These are phyloP conservation scores for Vararia minispora DNA, from an alignment of 768 basidiomycete genomes.

Conservation along the genomic window DNA sequence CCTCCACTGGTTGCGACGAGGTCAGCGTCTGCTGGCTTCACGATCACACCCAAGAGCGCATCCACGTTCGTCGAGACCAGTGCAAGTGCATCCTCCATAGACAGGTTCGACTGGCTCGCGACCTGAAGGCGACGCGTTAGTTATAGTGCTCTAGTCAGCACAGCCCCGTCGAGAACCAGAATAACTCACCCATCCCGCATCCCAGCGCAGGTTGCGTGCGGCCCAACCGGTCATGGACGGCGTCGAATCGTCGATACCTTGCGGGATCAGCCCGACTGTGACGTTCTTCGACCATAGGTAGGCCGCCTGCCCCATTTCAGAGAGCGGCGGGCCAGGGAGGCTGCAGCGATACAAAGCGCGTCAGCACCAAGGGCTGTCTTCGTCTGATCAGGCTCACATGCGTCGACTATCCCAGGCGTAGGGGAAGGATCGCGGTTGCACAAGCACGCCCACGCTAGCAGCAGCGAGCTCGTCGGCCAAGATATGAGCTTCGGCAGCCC, in stretches of 20 bases:
- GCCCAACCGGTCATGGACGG: not conserved
- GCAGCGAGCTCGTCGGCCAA: conserved; percentile 51
- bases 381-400: conserved; percentile 31
- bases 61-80: conserved; percentile 32
- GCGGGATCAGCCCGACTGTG: not conserved
- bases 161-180: no score
- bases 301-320: not conserved
- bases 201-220: not conserved
- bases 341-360: conserved; percentile 23
- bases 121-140: conserved; percentile 20
- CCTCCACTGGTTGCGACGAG: conserved; percentile 25
- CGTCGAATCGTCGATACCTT: not conserved
- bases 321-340: conserved; percentile 58
- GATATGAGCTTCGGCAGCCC: conserved; percentile 50
- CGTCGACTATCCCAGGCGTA: conserved; percentile 51
- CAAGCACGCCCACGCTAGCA: conserved; percentile 54
- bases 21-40: conserved; percentile 19
- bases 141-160: no score
- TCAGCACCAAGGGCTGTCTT: not conserved
- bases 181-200: not conserved
- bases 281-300: not conserved
- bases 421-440: conserved; percentile 53
- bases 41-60: conserved; percentile 26
- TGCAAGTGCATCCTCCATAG: conserved; percentile 23
- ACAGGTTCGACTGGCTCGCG: conserved; percentile 27